Base-by-base conservation (phyloP, 106 monocot genomes). In the Chionographis japonica region DNA sequence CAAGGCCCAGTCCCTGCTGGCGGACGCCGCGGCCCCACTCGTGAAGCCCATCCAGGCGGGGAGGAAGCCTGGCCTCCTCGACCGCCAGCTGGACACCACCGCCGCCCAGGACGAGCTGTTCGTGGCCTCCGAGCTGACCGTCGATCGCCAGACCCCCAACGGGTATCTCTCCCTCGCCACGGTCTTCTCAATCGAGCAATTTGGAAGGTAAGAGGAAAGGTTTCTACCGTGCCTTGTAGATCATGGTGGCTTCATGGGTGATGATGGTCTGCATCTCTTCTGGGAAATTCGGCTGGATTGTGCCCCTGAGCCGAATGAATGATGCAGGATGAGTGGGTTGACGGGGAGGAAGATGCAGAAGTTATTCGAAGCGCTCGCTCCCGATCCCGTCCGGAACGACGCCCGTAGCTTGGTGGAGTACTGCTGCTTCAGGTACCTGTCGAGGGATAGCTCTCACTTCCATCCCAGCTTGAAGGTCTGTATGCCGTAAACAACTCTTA, bases 371-470 rank as follows among this genome's bases (percentile, higher is more conserved):
- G 76, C 87, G 2, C 70, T 92, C 54, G 92, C 92, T 16, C 81
- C 89, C 10, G 83, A 84, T 14, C 27, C 61, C 15, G 12, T 83
- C 4, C 84, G 57, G n/a, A 53, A 67, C 75, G 92, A 98, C 77
- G 97, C 83, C 4, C 65, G 92, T 8, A 89, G 68, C 61, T 75
- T 98, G 61, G 83, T 98, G 66, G 97, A 98, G 74, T 98, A 98
- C 73, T 86, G 89, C 58, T 98, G 92, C 74, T 98, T 98, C 81
- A 75, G 97, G 52, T 98, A 81, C 60, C 74, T 98, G 43, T 92
- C 92, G 12, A 87, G 80, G 74, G 89, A 98, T 68, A 89, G 69
- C 69, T 92, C 89, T 64, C 74, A 87, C 52, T 79, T 98, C 50
- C 89, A 98, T 73, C 87, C 89, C 52, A 83, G 71, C 67, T 74